Evolutionary conservation across 352 stramenopile species (phyloP).

Genomic region (Globisporangium rhizosaccharum): DNA sequence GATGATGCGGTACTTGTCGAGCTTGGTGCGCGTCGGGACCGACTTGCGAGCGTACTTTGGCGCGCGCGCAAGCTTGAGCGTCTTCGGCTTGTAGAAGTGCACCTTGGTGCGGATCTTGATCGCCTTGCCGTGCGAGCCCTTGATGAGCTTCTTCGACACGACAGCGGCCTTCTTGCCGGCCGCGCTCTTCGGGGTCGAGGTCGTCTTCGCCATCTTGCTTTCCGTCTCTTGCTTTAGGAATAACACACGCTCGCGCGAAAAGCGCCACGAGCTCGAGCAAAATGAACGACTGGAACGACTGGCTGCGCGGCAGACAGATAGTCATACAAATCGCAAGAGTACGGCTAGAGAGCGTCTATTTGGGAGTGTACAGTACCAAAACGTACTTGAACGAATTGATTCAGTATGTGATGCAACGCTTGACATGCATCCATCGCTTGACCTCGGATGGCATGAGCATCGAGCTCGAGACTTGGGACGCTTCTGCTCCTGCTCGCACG

Average conservation of each 20-base stretch:
- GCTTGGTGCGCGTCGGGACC: conserved; percentile 91
- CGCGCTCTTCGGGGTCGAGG: conserved; percentile 62
- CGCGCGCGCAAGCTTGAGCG: conserved; percentile 91
- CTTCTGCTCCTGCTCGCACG: no score
- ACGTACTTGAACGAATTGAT: no score
- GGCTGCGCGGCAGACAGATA: neutral
- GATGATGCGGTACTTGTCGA: conserved; percentile 99
- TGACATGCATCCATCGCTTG: no score
- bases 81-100: conserved; percentile 99
- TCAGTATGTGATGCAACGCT: no score
- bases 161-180: conserved; percentile 91
- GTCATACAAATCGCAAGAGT: no score
- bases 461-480: no score
- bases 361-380: no score
- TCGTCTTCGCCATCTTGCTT: conserved; percentile 74
- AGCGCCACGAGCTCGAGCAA: conserved; percentile 4
- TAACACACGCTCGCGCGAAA: neutral
- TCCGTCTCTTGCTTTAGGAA: conserved; percentile 42
- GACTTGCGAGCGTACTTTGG: conserved; percentile 96
- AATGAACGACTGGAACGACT: neutral
- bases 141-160: conserved; percentile 93
- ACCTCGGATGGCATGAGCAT: no score
- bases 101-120: conserved; percentile 98
- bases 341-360: no score
- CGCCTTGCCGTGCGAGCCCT: conserved; percentile 96